Evolutionary conservation across 352 stramenopile genomes (phyloP), one percentile per base, ranked within the genome.

Genomic region (Phytophthora syringae): DNA sequence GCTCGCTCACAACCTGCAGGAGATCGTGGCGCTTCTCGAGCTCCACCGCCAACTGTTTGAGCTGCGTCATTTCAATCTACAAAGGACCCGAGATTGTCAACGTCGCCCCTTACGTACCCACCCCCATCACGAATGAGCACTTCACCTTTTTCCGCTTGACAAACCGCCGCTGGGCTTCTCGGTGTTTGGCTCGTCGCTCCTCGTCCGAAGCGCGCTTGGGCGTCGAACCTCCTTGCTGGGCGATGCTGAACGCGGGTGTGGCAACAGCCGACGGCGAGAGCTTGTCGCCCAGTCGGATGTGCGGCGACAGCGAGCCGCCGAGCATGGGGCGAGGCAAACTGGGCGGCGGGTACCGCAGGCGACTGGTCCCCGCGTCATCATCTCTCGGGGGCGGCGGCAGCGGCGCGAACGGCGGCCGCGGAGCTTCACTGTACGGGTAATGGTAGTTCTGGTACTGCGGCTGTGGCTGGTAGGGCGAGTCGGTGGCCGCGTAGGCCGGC

Each of bases 131-230:
- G 25, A 52, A 6, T 0, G 13, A 42, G 9, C 7, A 28, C 22
- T 62, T 54, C 30, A 83, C 76, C 70, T 85, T 85, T 57, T 85
- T 85, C 63, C 77, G 71, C 55, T 80, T 73, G 5, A 85, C 76
- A 44, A 85, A 85, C 20, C 77, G 34, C 11, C 77, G 58, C 67
- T 85, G 77, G 5, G 76, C 77, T 67, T 85, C 77, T 32, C 77
- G 72, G 52, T 85, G 77, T 48, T 85, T 85, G 11, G 77, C 77
- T 60, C 80, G 73, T 39, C 77, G 77, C 61, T 82, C 74, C 37
- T 85, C 77, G 36, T 85, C 77, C n/a, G 72, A 72, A 39, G 63
- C 64, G n/a, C 70, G 39, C 42, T 71, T 74, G 49, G 59, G 54
- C 18, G 43, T 54, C 11, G 39, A 39, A 25, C 43, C 49, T 24